Percentiles rank a stretch among this genome's conserved stretches.
These are phyloP conservation scores for Phytophthora syringae DNA, from an alignment of 352 stramenopile genomes.

Conservation along the genomic window DNA sequence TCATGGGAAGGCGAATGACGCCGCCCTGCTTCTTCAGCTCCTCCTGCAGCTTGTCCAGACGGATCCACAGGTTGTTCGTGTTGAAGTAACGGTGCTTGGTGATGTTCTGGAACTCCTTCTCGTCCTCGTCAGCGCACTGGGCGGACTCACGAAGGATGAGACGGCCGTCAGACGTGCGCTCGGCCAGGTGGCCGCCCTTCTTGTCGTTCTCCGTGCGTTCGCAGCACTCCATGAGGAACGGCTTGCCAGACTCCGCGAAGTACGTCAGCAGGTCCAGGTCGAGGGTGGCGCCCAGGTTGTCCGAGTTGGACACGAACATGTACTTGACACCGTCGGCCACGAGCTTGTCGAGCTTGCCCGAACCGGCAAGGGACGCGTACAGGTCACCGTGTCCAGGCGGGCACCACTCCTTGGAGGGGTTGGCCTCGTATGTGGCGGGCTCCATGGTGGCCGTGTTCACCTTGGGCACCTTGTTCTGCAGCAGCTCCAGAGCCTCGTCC, in stretches of 20 bases:
- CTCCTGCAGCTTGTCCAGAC: slow-evolving; percentile 86
- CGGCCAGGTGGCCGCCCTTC: slow-evolving; percentile 97
- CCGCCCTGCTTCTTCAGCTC: slow-evolving; percentile 80
- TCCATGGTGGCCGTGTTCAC: slow-evolving; percentile 89
- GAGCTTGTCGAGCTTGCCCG: slow-evolving; percentile 87
- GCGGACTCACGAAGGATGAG: slow-evolving; percentile 95
- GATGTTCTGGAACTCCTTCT: slow-evolving; percentile 89
- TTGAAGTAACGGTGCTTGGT: slow-evolving; percentile 91
- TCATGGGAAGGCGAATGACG: slow-evolving; percentile 87
- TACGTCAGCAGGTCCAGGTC: slow-evolving; percentile 89
- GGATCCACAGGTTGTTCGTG: slow-evolving; percentile 92
- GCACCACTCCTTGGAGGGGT: slow-evolving; percentile 89
- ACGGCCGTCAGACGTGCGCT: slow-evolving; percentile 91
- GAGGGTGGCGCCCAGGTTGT: slow-evolving; percentile 86
- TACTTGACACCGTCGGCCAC: slow-evolving; percentile 88
- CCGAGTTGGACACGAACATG: slow-evolving; percentile 92
- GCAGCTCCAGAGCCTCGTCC: slow-evolving; percentile 96
- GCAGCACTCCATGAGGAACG: slow-evolving; percentile 96
- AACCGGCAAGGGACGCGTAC: slow-evolving; percentile 85
- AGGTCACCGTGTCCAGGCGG: slow-evolving; percentile 86
- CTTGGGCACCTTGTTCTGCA: slow-evolving; percentile 99
- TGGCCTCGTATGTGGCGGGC: slow-evolving; percentile 61
- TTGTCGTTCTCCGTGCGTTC: slow-evolving; percentile 99
- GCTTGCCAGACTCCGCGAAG: slow-evolving; percentile 90
- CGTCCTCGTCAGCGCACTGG: slow-evolving; percentile 87